These are phyloP conservation scores for Intubia oerlemansii DNA, from an alignment of 2,329 filamentous ascomycete species.

Conservation along the genomic window DNA sequence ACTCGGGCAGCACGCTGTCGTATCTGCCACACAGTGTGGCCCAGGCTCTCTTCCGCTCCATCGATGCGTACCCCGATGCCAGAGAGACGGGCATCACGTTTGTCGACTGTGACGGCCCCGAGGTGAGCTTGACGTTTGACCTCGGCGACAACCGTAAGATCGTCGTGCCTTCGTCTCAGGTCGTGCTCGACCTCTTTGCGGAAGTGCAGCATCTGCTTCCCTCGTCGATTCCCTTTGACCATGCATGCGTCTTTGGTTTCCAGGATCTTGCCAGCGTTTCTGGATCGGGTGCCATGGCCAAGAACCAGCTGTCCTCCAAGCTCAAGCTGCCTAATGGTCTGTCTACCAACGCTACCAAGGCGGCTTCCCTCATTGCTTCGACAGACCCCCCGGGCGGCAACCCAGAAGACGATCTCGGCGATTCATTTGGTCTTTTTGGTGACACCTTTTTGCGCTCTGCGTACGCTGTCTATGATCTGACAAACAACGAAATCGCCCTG, in stretches of 20 bases:
- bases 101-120: conserved; percentile 15
- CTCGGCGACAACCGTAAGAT: conserved; percentile 7
- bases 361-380: neutral
- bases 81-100: conserved; percentile 16
- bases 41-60: conserved; percentile 14
- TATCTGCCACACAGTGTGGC: conserved; percentile 35
- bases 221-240: conserved; percentile 15
- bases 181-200: conserved; percentile 18
- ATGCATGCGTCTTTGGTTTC: conserved; percentile 33
- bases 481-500: conserved; percentile 26
- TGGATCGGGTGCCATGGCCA: too few relatives aligned
- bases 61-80: conserved; percentile 19
- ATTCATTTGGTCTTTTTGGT: conserved; percentile 20
- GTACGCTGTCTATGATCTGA: conserved; percentile 34
- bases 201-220: conserved; percentile 8
- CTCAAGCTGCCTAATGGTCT: too few relatives aligned
- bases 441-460: conserved; percentile 25
- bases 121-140: conserved; percentile 15
- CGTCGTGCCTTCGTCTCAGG: conserved; percentile 14
- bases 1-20: conserved; percentile 44
- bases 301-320: too few relatives aligned
- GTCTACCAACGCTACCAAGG: too few relatives aligned
- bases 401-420: neutral
- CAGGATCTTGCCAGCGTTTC: conserved; percentile 15
- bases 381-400: too few relatives aligned